phyloP scores from a whole-genome alignment of 179 eudicot genomes.

The Silene noctiflora region DNA sequence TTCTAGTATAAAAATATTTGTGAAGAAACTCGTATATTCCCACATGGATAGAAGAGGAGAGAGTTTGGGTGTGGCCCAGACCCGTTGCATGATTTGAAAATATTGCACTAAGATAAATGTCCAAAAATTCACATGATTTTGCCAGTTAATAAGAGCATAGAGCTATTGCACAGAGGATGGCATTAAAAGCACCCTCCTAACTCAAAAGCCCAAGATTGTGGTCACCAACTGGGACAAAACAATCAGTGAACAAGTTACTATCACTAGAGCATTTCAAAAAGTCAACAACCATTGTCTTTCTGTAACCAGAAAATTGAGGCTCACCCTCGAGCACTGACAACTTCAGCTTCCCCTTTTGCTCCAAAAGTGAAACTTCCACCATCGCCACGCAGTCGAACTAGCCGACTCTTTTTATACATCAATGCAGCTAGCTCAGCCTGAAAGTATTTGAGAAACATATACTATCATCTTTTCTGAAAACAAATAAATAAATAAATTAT shows the following conservation, averaged over 20 bases:
- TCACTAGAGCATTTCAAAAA: not conserved
- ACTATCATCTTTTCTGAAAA: not conserved
- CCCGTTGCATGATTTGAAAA: too few relatives aligned
- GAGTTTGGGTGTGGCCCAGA: too few relatives aligned
- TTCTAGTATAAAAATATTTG: too few relatives aligned
- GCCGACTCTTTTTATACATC: constrained; percentile 84
- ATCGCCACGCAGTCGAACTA: constrained; percentile 76
- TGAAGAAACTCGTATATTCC: too few relatives aligned
- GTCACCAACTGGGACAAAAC: not conserved
- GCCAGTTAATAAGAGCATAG: too few relatives aligned
- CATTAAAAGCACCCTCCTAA: not conserved
- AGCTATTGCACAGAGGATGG: too few relatives aligned
- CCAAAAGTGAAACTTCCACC: constrained; percentile 86
- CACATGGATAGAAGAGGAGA: too few relatives aligned
- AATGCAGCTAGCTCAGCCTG: constrained; percentile 98
- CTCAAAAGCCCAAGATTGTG: not conserved
- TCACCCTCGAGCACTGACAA: constrained; percentile 99
- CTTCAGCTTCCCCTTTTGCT: constrained; percentile 77
- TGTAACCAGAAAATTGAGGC: constrained; percentile 19
- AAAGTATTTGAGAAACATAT: constrained; percentile 16
- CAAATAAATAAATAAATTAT: not conserved
- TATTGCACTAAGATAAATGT: not conserved
- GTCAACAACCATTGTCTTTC: not conserved
- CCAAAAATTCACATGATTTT: not conserved
- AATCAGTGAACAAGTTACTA: not conserved